phyloP scores from a whole-genome alignment of 495 filamentous ascomycete genomes.

The Patellaria atrata region DNA sequence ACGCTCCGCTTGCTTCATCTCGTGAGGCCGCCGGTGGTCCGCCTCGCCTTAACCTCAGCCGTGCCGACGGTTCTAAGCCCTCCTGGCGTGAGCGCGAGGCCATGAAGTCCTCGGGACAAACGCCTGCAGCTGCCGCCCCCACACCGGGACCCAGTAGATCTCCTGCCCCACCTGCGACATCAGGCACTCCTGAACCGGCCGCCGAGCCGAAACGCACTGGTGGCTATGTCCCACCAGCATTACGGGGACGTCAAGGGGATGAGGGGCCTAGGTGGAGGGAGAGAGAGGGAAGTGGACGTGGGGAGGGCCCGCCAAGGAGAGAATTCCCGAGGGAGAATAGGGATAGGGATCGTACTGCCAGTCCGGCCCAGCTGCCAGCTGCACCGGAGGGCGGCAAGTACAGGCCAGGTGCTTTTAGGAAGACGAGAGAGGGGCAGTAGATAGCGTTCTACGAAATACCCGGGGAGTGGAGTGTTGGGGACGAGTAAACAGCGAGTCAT shows the following conservation, averaged over 20 bases:
- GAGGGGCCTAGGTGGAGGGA: conserved; percentile 14
- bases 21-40: conserved; percentile 42
- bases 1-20: conserved; percentile 33
- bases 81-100: conserved; percentile 81
- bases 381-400: conserved; percentile 23
- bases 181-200: conserved; percentile 16
- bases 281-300: conserved; percentile 18
- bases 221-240: conserved; percentile 25
- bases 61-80: conserved; percentile 36
- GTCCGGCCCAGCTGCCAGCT: conserved; percentile 13
- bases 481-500: no score
- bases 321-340: conserved; percentile 18
- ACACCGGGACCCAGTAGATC: conserved; percentile 8
- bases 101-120: conserved; percentile 33
- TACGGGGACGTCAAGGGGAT: conserved; percentile 19
- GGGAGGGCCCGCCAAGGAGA: conserved; percentile 14
- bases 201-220: conserved; percentile 19
- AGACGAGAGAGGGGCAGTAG: conserved; percentile 5
- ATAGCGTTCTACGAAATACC: no score
- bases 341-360: conserved; percentile 13
- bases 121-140: conserved; percentile 16
- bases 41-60: conserved; percentile 54
- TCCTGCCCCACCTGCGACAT: conserved; percentile 4
- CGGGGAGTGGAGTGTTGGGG: no score
- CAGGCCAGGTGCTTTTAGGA: conserved; percentile 18